phyloP scores from a whole-genome alignment of 202 grass and related monocot genomes.

The Elaeis oleifera region DNA sequence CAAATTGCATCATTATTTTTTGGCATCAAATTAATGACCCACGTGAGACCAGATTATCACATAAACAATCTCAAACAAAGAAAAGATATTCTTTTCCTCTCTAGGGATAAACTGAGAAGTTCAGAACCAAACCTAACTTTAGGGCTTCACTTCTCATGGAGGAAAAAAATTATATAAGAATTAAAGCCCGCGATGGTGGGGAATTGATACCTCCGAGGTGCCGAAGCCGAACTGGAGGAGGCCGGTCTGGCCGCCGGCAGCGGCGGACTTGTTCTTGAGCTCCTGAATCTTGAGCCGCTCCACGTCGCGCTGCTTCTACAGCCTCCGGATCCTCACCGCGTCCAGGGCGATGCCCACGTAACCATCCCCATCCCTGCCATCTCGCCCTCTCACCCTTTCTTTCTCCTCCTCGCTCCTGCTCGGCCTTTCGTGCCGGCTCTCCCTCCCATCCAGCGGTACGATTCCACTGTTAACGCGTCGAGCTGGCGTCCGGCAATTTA shows the following conservation, averaged over 20 bases:
- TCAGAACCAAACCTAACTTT: no score
- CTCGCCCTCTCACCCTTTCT: neutral
- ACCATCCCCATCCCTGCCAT: slow-evolving; percentile 96
- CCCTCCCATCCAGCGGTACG: no score
- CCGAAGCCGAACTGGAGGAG: slow-evolving; percentile 99
- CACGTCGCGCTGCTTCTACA: slow-evolving; percentile 94
- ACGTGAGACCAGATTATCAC: no score
- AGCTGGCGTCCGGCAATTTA: no score
- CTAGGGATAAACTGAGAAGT: no score
- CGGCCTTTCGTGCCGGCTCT: neutral
- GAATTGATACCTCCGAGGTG: slow-evolving; percentile 69
- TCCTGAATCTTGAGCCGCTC: slow-evolving; percentile 94
- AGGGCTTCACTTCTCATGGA: no score
- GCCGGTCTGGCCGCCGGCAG: slow-evolving; percentile 48
- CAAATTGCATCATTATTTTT: no score
- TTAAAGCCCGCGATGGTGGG: neutral
- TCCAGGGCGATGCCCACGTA: slow-evolving; percentile 93
- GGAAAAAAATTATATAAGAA: no score
- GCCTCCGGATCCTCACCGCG: slow-evolving; percentile 85
- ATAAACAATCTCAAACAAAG: no score
- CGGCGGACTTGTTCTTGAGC: slow-evolving; percentile 68
- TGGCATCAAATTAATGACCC: no score
- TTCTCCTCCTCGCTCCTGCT: neutral
- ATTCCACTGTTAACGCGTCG: no score
- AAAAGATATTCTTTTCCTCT: no score